These are phyloP conservation scores for Zhuliangozyma blackwelliae DNA, from an alignment of 1,139 yeast genomes.

Conservation along the genomic window DNA sequence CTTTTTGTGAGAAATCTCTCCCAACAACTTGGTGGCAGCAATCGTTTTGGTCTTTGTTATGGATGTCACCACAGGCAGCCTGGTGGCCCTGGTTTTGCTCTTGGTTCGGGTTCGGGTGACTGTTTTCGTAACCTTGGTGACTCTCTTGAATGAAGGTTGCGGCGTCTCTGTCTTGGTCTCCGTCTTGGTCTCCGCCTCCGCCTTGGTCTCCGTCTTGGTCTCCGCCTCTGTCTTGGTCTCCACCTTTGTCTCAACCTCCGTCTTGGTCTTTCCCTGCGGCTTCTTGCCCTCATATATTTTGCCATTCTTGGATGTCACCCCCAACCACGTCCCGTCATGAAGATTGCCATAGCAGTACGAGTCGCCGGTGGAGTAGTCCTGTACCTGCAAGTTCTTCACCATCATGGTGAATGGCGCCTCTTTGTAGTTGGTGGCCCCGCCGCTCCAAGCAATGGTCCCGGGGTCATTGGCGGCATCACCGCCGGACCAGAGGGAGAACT, in stretches of 20 bases:
- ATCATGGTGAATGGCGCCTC: conserved; percentile 35
- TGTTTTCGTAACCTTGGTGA: background rate
- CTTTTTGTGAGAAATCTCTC: background rate
- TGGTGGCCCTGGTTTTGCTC: too few species aligned
- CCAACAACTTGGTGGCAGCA: background rate
- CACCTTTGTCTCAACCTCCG: background rate
- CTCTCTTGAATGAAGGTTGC: background rate
- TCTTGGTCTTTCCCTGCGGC: background rate
- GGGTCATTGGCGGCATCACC: conserved; percentile 31
- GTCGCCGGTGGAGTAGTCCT: conserved; percentile 30
- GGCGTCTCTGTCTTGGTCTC: conserved; percentile 1
- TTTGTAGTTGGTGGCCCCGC: conserved; percentile 32
- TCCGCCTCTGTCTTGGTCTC: conserved; percentile 1
- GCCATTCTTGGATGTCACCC: conserved; percentile 11
- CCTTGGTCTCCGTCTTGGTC: background rate
- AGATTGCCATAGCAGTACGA: conserved; percentile 27
- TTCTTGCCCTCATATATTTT: conserved; percentile 1
- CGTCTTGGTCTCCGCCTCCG: background rate
- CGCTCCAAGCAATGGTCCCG: conserved; percentile 43
- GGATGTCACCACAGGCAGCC: too few species aligned
- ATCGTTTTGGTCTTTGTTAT: background rate
- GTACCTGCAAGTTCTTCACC: conserved; percentile 24
- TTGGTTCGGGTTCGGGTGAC: too few species aligned
- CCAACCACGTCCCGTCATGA: conserved; percentile 13
- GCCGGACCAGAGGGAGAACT: conserved; percentile 40